Evolutionary conservation across 2,329 filamentous ascomycete species (phyloP).

Genomic region (Xylariaceae sp.): DNA sequence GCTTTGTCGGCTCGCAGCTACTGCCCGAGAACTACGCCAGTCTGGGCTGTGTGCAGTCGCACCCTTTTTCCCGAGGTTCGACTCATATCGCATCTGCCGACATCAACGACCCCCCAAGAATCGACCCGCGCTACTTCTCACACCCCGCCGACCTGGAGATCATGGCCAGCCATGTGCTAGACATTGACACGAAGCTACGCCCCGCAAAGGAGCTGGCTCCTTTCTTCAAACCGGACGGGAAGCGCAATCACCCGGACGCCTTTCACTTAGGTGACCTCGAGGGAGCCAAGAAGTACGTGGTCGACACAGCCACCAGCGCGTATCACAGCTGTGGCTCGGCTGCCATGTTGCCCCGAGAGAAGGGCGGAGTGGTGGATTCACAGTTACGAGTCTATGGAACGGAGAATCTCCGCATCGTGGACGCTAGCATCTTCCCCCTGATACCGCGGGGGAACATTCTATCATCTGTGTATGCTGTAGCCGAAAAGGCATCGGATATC

Average conservation of each 20-base stretch:
- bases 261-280: constrained; percentile 16
- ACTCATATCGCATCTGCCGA: constrained; percentile 44
- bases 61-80: constrained; percentile 42
- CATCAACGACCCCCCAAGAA: constrained; percentile 37
- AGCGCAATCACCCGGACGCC: constrained; percentile 29
- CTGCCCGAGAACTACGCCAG: constrained; percentile 19
- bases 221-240: constrained; percentile 32
- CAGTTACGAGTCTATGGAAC: constrained; percentile 6
- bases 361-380: constrained; percentile 7
- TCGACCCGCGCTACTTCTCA: constrained; percentile 48
- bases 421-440: constrained; percentile 38
- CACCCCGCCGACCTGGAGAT: constrained; percentile 46
- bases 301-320: constrained; percentile 14
- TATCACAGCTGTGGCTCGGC: constrained; percentile 37
- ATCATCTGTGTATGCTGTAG: constrained; percentile 23
- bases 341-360: constrained; percentile 37
- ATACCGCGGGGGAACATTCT: constrained; percentile 32
- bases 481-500: constrained; percentile 36
- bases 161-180: constrained; percentile 31
- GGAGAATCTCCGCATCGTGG: constrained; percentile 1
- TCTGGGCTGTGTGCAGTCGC: constrained; percentile 24
- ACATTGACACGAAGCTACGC: constrained; percentile 23
- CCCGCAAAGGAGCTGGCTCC: constrained; percentile 25
- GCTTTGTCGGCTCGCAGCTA: constrained; percentile 16
- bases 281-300: constrained; percentile 21